phyloP scores from a whole-genome alignment of 2,329 filamentous ascomycete genomes.

The Chrysoporthe deuterocubensis region DNA sequence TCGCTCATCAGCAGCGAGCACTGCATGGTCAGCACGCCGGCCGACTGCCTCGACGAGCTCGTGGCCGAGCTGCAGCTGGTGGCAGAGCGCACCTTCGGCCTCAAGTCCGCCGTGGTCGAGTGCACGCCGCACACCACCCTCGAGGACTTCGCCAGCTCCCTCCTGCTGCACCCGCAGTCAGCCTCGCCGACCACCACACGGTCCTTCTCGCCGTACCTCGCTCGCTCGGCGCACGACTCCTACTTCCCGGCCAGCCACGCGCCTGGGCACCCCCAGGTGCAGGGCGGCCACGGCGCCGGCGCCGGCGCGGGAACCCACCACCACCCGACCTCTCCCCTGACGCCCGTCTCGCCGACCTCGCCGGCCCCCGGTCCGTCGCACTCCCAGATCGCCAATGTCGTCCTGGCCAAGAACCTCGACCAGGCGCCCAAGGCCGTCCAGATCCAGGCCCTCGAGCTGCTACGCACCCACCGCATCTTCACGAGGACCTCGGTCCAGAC shows the following conservation, averaged over 20 bases:
- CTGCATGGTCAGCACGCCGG: constrained; percentile 80
- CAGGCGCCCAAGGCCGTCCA: constrained; percentile 75
- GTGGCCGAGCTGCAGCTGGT: constrained; percentile 74
- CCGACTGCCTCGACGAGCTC: constrained; percentile 66
- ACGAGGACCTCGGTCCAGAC: constrained; percentile 74
- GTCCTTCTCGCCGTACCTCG: constrained; percentile 29
- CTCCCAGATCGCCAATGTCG: constrained; percentile 71
- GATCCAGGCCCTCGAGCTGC: constrained; percentile 77
- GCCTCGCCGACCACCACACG: constrained; percentile 36
- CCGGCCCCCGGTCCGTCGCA: constrained; percentile 34
- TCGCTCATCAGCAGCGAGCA: constrained; percentile 83
- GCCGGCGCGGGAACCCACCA: neutral
- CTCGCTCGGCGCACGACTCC: constrained; percentile 29
- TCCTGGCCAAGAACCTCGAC: constrained; percentile 82
- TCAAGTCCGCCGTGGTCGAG: constrained; percentile 71
- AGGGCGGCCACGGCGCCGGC: constrained; percentile 2
- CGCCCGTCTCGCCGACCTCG: constrained; percentile 32
- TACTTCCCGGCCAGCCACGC: constrained; percentile 33
- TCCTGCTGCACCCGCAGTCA: constrained; percentile 60
- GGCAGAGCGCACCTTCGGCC: constrained; percentile 70
- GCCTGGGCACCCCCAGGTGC: constrained; percentile 3
- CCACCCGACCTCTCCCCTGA: constrained; percentile 32
- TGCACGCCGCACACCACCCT: constrained; percentile 76
- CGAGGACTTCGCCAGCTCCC: constrained; percentile 76
- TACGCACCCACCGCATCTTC: constrained; percentile 78